These are phyloP conservation scores for Ustilago crameri DNA, from an alignment of 1,284 basidiomycete genomes.

Conservation along the genomic window DNA sequence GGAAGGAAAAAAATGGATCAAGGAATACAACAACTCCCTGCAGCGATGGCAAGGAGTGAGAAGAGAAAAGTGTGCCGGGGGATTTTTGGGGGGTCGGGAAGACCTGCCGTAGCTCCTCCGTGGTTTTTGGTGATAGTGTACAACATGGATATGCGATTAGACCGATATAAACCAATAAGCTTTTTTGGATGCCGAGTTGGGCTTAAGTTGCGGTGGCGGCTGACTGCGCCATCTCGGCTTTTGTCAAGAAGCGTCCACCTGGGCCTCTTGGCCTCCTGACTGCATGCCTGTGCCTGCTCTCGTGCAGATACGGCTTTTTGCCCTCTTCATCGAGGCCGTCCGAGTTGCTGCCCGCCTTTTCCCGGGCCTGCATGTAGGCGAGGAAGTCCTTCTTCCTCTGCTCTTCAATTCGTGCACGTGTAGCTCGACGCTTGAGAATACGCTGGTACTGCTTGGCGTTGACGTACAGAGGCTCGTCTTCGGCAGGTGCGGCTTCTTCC, in stretches of 20 bases:
- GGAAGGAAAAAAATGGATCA: background rate
- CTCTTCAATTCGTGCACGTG: constrained; percentile 62
- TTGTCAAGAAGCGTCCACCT: constrained; percentile 86
- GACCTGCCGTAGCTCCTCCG: background rate
- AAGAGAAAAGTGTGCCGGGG: constrained; percentile 19
- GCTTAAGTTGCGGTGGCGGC: constrained; percentile 12
- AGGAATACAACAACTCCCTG: constrained; percentile 36
- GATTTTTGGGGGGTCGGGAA: too few relatives aligned
- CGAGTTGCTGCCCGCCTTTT: constrained; percentile 43
- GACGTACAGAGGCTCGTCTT: constrained; percentile 66
- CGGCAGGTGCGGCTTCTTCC: constrained; percentile 30
- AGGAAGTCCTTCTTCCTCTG: constrained; percentile 56
- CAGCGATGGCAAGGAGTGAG: constrained; percentile 10
- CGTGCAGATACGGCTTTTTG: constrained; percentile 90
- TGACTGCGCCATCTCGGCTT: constrained; percentile 36
- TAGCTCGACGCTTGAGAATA: constrained; percentile 62
- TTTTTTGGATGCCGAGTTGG: background rate
- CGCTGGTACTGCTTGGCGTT: constrained; percentile 67
- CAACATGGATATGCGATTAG: constrained; percentile 3
- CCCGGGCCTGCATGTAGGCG: constrained; percentile 49
- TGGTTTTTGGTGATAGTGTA: constrained; percentile 10
- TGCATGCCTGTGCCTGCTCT: constrained; percentile 96
- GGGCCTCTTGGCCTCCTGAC: constrained; percentile 95
- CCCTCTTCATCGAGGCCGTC: constrained; percentile 55
- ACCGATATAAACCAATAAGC: background rate